phyloP scores from a whole-genome alignment of 2,329 filamentous ascomycete genomes.

The Clonostachys solani region DNA sequence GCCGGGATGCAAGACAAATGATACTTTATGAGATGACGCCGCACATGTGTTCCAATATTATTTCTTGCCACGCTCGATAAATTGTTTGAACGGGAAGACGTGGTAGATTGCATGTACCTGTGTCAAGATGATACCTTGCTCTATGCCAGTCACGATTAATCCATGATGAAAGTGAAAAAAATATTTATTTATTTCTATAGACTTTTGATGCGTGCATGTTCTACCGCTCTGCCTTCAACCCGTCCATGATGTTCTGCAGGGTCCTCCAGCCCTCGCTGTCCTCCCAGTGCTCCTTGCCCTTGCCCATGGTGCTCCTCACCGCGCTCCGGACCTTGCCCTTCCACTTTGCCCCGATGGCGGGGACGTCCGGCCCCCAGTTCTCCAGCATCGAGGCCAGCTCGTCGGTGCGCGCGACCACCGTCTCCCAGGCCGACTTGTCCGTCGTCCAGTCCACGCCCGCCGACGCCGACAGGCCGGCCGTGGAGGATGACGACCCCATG shows the following conservation, averaged over 20 bases:
- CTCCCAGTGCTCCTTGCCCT: conserved; percentile 80
- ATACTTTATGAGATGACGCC: too few species aligned
- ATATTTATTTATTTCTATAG: background rate
- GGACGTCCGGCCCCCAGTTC: conserved; percentile 64
- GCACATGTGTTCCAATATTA: too few species aligned
- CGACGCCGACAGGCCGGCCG: background rate
- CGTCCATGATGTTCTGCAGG: conserved; percentile 53
- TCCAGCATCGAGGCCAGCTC: conserved; percentile 81
- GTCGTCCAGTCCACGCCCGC: conserved; percentile 33
- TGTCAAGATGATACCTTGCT: too few species aligned
- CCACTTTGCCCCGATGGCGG: conserved; percentile 75
- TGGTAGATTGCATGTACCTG: too few species aligned
- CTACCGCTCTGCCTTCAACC: conserved; percentile 31
- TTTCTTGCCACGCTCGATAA: too few species aligned
- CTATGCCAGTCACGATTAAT: too few species aligned
- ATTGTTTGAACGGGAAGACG: too few species aligned
- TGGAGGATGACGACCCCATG: conserved; percentile 38
- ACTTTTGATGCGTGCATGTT: background rate
- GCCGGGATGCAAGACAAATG: too few species aligned
- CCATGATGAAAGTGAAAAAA: background rate
- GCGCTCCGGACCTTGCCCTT: conserved; percentile 84
- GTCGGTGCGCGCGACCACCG: conserved; percentile 73
- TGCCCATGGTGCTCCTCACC: conserved; percentile 76
- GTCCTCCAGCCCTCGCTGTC: conserved; percentile 64
- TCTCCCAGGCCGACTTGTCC: conserved; percentile 61